A percentile compares a stretch with the other conserved stretches of the same genome.
Conservation (phyloP, 352 stramenopile genomes). For the Chloridella minuta region DNA sequence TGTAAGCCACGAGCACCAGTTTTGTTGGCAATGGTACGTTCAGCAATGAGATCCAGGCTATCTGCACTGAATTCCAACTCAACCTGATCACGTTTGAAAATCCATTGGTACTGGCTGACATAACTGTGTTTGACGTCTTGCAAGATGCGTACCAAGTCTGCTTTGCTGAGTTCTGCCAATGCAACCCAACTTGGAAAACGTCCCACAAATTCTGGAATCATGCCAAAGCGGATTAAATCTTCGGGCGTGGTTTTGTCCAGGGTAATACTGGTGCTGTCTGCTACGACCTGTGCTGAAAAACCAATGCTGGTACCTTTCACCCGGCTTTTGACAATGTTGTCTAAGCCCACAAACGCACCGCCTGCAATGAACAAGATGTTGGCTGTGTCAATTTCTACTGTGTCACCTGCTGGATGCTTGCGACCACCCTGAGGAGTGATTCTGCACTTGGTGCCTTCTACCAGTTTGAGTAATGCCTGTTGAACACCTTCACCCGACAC, state of each 20-base stretch:
- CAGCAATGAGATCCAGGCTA: no score
- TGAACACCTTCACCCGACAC: constrained; percentile 87
- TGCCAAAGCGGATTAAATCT: constrained; percentile 69
- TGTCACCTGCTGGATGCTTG: constrained; percentile 76
- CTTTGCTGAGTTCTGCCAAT: no score
- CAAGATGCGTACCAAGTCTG: no score
- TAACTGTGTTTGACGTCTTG: no score
- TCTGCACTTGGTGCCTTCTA: constrained; percentile 79
- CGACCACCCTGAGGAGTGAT: constrained; percentile 76
- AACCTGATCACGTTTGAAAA: no score
- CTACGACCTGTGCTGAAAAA: no score
- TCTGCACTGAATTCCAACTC: no score
- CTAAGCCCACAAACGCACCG: constrained; percentile 68
- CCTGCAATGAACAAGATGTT: constrained; percentile 96
- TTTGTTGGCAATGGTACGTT: no score
- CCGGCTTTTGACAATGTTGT: constrained; percentile 56
- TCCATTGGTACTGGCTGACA: no score
- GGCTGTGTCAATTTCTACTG: constrained; percentile 85
- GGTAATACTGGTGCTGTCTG: no score
- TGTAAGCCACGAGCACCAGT: no score
- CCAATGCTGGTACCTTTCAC: constrained; percentile 68
- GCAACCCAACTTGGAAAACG: no score
- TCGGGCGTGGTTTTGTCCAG: constrained; percentile 26
- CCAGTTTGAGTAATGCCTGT: constrained; percentile 89
- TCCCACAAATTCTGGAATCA: constrained; percentile 92